Conservation (phyloP, 495 filamentous ascomycete genomes). For the Neurospora hispaniola region DNA sequence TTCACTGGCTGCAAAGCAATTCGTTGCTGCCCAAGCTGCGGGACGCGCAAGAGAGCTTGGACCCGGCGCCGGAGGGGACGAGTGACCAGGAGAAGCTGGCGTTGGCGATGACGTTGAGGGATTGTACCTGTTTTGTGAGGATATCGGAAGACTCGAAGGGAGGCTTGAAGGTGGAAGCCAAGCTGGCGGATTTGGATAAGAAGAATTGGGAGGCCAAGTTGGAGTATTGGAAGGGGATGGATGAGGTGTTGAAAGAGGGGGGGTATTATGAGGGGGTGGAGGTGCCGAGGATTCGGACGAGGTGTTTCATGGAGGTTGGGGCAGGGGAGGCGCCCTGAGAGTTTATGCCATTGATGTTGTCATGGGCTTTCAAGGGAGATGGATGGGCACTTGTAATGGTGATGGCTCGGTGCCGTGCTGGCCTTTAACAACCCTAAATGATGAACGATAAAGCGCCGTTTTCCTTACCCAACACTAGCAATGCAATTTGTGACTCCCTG, state of each 20-base stretch:
- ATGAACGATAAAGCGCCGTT: not conserved
- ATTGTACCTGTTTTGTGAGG: conserved; percentile 76
- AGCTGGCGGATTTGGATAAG: conserved; percentile 78
- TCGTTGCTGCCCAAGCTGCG: conserved; percentile 35
- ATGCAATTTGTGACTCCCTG: not conserved
- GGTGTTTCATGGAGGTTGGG: conserved; percentile 13
- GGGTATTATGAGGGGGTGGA: conserved; percentile 64
- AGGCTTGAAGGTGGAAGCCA: conserved; percentile 46
- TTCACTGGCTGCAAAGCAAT: conserved; percentile 19
- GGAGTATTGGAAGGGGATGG: conserved; percentile 59
- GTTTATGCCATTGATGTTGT: not conserved
- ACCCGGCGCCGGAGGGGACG: conserved; percentile 30
- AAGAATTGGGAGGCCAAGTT: conserved; percentile 66
- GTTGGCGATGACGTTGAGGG: conserved; percentile 75
- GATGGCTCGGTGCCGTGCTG: not conserved
- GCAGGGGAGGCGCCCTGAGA: not conserved
- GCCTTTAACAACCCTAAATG: not conserved
- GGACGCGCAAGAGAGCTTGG: conserved; percentile 29
- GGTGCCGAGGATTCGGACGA: conserved; percentile 14
- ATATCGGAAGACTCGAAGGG: conserved; percentile 30
- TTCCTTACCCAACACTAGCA: not conserved
- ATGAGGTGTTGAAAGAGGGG: conserved; percentile 49
- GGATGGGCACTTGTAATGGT: not conserved
- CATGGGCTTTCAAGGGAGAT: not conserved
- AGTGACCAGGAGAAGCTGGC: conserved; percentile 30